phyloP scores from a whole-genome alignment of 495 filamentous ascomycete genomes.

The Hypoxylon fuscum region DNA sequence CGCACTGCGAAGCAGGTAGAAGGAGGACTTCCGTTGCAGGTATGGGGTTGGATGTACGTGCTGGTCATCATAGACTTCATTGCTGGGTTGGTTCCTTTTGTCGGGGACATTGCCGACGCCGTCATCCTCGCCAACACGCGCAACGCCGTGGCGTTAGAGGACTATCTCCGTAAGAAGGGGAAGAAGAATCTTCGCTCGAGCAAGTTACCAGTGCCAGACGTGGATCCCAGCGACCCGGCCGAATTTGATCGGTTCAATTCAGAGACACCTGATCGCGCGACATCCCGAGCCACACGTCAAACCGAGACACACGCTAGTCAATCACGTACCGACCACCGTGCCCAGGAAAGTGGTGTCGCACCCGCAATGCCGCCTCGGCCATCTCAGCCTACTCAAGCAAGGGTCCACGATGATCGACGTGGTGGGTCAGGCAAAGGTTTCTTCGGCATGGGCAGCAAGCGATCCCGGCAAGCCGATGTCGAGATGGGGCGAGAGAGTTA shows the following conservation, averaged over 20 bases:
- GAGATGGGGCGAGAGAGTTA: constrained; percentile 43
- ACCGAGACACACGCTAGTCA: constrained; percentile 8
- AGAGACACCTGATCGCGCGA: constrained; percentile 29
- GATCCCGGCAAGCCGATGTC: constrained; percentile 48
- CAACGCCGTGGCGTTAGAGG: constrained; percentile 79
- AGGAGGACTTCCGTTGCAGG: constrained; percentile 67
- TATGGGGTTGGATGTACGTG: constrained; percentile 74
- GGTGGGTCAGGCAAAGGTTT: constrained; percentile 40
- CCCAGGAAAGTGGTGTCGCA: constrained; percentile 35
- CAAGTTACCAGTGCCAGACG: constrained; percentile 41
- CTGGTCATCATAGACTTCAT: constrained; percentile 81
- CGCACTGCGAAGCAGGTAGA: constrained; percentile 72
- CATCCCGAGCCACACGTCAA: constrained; percentile 22
- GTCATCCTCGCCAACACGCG: constrained; percentile 72
- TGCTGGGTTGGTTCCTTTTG: constrained; percentile 82
- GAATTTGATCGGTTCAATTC: constrained; percentile 50
- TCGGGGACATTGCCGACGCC: constrained; percentile 83
- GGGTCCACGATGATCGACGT: constrained; percentile 31
- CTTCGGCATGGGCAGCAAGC: constrained; percentile 49
- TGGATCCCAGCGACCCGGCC: constrained; percentile 53
- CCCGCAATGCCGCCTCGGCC: constrained; percentile 21
- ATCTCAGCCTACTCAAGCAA: constrained; percentile 30
- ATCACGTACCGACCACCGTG: constrained; percentile 18
- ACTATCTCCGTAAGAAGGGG: constrained; percentile 69
- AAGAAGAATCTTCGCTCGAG: constrained; percentile 52